These are phyloP conservation scores for Leccinum griseonigrum DNA, from an alignment of 1,284 basidiomycete genomes.

Conservation along the genomic window DNA sequence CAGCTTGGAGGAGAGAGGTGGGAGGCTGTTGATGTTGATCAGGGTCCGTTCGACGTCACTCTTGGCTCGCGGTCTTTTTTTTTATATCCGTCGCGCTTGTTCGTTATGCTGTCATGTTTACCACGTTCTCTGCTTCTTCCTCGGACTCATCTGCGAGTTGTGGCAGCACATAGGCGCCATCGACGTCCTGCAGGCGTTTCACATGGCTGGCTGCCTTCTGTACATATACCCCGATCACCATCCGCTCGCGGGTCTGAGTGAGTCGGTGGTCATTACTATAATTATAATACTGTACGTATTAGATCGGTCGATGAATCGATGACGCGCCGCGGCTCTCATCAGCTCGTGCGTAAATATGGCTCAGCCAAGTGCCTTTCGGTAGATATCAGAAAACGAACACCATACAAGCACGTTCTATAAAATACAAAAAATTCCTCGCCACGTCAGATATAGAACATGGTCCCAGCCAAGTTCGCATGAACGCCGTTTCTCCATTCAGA, in stretches of 20 bases:
- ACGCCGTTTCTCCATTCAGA: slow-evolving; percentile 71
- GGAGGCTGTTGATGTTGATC: slow-evolving; percentile 34
- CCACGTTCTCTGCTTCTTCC: not conserved
- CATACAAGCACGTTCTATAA: not conserved
- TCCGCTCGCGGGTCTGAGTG: no score
- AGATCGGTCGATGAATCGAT: not conserved
- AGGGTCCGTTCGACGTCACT: not conserved
- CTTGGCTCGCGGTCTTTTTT: slow-evolving; percentile 2
- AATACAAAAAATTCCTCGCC: not conserved
- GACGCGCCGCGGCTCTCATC: not conserved
- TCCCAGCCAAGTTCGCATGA: slow-evolving; percentile 45
- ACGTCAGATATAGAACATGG: slow-evolving; percentile 70
- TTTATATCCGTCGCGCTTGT: not conserved
- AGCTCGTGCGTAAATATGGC: no score
- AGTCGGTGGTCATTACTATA: not conserved
- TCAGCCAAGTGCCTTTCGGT: not conserved
- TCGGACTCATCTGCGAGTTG: not conserved
- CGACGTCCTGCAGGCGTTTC: no score
- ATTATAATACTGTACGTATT: not conserved
- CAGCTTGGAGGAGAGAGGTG: slow-evolving; percentile 42
- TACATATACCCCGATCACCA: no score
- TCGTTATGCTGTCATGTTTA: not conserved
- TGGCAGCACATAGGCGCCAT: not conserved
- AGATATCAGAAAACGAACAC: not conserved
- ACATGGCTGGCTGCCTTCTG: no score